Base-by-base conservation (phyloP, 495 filamentous ascomycete genomes). In the Ramalina intermedia region DNA sequence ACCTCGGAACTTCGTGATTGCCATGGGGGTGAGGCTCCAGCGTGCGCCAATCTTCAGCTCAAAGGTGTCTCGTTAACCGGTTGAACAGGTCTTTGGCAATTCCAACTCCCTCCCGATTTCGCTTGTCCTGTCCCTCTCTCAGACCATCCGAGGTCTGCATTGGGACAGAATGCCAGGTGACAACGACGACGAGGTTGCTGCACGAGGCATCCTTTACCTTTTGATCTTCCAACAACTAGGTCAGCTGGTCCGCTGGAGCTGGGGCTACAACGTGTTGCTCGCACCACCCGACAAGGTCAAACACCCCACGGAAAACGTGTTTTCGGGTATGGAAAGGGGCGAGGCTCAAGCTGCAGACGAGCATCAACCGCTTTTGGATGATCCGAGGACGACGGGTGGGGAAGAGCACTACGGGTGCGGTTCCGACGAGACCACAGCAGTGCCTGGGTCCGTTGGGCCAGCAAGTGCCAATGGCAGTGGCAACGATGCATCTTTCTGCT, bases 41-140 rank as follows among this genome's bases (percentile, higher is more conserved):
- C 29, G 7, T 33, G 21, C 46, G 8, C 40, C 16, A 12, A 16
- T 6, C 18, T 14, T 33, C 13, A 8, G 24, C 23, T 24, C 8
- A 37, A 13, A 21, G 8, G 9, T 7, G 8, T 33, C 12, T 7
- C 8, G 12, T 4, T 33, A 33, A 33, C 29, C 29, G 29, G 29
- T 11, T 33, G 29, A 33, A 46, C 41, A 80, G 73, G 82, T 98
- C 36, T 98, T 98, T 61, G 91, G 90, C 50, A 98, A 98, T 62
- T 96, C 90, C 33, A 98, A 96, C 65, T 96, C 91, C 14, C 80
- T 98, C 16, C 91, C 91, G 1, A 96, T 98, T 47, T 98, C 91
- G 1, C 78, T 98, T 41, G 87, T 98, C 56, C 76, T 96, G 49
- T 94, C 89, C 14, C 73, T 98, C 12, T 91, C 91, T 11, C 80